Base-by-base conservation (phyloP, 2,329 filamentous ascomycete genomes). In the Cladorrhinum sp. region DNA sequence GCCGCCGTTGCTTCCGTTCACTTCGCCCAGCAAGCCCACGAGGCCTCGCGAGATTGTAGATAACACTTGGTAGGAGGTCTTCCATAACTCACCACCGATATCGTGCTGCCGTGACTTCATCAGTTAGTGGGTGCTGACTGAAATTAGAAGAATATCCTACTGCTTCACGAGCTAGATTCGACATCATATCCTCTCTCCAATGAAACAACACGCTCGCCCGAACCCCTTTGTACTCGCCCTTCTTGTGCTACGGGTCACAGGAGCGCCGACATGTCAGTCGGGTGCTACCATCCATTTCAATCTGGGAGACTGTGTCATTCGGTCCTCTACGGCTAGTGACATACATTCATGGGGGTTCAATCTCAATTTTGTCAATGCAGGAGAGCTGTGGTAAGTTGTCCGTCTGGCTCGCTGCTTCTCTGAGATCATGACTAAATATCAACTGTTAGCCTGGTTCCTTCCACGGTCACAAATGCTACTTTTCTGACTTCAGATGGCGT, bases 281-380 rank as follows among this genome's bases (percentile, higher is more conserved):
- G 50, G 14, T 18, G 42, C 10, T 50, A 59, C 49, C 2, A 39
- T 65, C 16, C 39, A 58, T 1, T 39, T 62, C 3, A 55, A 53
- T 9, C 21, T 65, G 42, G 61, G 63, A 1, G 52, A 60, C 26
- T 65, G 63, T 30, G 56, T 36, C 2, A 48, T 65, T 14, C 55
- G 49, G 14, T 26, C 24, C 2, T 5, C 60, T 4, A 48, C 46
- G 20, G 10, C 54, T 18, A 30, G 5, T 21, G 61, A 62, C 21
- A 56, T 65, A 14, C 23, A 62, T 23, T 62, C 59, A 12, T 63
- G 58, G 58, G 63, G 63, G 1, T 33, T 58, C 48, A 55, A 30
- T 20, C n/a, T 62, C 1, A 51, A 39, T 4, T 16, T 65, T 16
- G 20, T 50, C 6, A 39, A 24, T 16, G 33, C 24, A 24, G 51